Base-by-base conservation (phyloP, 257 asterid genomes). In the Penstemon davidsonii region DNA sequence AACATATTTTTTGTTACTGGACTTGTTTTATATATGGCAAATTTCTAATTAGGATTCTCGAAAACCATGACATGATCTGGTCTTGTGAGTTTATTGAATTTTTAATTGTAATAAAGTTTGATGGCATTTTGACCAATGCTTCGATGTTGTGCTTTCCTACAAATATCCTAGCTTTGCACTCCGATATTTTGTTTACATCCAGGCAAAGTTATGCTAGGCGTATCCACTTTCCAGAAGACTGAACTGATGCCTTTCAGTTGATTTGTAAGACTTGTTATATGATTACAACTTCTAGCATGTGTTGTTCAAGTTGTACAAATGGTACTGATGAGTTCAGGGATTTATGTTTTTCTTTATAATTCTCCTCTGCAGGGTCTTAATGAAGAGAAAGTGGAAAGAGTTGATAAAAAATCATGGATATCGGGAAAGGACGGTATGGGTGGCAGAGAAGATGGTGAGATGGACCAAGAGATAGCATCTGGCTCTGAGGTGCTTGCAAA, bases 221-320 rank as follows among this genome's bases (percentile, higher is more conserved):
- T 82, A 74, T 79, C 85, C 81, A 72, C 83, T 79, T 81, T 79
- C 87, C 82, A 73, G 96, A 87, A 82, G 95, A 73, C 85, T 74
- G 88, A 83, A 84, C 83, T 78, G 88, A 82, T 89, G 96, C 87
- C 86, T 77, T 80, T 84, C 82, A 79, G 55, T 79, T 81, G 90
- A 87, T 89, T 79, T 79, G 96, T 91, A 87, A 91, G 95, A 88
- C 69, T 77, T 81, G 81, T 80, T 80, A 79, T 64, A 72, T 73
- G 84, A 64, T 68, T 74, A 61, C 10, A 78, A 40, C 43, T 57
- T 73, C 73, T 76, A 68, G 82, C 64, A 46, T 44, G 75, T 62
- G 62, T 62, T 70, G 60, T 64, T 61, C 68, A 57, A 67, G 65
- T 66, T 76, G 66, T 49, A 37, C 65, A 38, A 46, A 45, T 67